These are phyloP conservation scores for Phoma herbarum DNA, from an alignment of 2,329 filamentous ascomycete genomes.

Conservation along the genomic window DNA sequence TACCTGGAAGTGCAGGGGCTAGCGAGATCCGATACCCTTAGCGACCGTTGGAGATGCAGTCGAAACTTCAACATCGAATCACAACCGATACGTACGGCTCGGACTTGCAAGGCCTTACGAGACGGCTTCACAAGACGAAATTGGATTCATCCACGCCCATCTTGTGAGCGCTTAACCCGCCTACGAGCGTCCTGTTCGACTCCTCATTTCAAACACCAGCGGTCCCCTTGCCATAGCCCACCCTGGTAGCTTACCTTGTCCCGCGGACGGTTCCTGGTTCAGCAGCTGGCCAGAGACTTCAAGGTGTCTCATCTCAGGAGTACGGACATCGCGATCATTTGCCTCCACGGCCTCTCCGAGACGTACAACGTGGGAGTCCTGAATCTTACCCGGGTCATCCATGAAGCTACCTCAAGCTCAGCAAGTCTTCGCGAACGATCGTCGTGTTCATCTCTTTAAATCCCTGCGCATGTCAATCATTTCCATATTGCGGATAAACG, in stretches of 20 bases:
- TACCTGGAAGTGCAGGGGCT: conserved; percentile 15
- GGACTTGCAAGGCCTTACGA: neutral
- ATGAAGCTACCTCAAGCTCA: conserved; percentile 1
- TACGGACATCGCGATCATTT: neutral
- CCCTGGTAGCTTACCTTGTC: neutral
- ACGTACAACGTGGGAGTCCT: conserved; percentile 2
- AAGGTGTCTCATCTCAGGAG: neutral
- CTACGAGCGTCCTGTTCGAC: neutral
- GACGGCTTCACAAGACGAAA: neutral
- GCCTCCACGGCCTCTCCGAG: conserved; percentile 20
- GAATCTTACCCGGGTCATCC: conserved; percentile 6
- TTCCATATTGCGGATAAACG: conserved; percentile 14
- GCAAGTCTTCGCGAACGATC: conserved; percentile 16
- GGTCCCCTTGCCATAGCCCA: neutral
- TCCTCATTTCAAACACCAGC: neutral
- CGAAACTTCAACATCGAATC: conserved; percentile 4
- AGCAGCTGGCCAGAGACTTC: neutral
- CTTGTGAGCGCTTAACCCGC: neutral
- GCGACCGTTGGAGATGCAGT: conserved; percentile 22
- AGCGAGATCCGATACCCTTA: conserved; percentile 16
- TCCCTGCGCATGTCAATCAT: conserved; percentile 8
- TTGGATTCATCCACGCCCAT: neutral
- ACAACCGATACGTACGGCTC: neutral
- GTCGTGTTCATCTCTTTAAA: conserved; percentile 5
- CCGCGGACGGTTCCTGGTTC: neutral